Conservation (phyloP, 257 asterid species). For the Solanum paucissectum region DNA sequence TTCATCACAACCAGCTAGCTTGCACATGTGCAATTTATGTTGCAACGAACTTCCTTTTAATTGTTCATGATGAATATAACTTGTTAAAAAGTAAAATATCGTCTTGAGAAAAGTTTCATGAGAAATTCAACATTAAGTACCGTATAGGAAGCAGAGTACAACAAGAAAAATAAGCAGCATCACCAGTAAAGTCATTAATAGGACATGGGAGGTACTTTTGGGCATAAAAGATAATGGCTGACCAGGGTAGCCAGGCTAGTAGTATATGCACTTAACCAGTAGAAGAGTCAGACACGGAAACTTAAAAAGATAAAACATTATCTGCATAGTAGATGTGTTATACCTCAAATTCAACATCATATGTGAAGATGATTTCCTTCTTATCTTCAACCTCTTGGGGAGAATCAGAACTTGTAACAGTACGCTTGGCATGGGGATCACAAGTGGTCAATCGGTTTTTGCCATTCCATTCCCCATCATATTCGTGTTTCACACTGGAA, state of each 20-base stretch:
- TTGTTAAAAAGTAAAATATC: background rate
- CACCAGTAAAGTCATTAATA: background rate
- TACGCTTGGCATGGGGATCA: slow-evolving; percentile 75
- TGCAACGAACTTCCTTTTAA: background rate
- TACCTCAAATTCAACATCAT: slow-evolving; percentile 88
- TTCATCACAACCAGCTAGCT: slow-evolving; percentile 1
- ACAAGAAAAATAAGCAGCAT: background rate
- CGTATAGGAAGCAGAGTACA: background rate
- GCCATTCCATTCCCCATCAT: slow-evolving; percentile 63
- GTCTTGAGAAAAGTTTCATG: background rate
- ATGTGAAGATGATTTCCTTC: slow-evolving; percentile 69
- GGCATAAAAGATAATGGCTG: background rate
- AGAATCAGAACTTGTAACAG: slow-evolving; percentile 47
- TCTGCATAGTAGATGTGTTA: background rate
- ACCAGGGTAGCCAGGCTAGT: background rate
- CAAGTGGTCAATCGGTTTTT: slow-evolving; percentile 55
- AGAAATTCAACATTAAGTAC: background rate
- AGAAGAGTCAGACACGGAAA: background rate
- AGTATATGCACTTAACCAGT: background rate
- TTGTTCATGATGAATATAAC: background rate
- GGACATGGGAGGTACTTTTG: background rate
- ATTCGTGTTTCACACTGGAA: slow-evolving; percentile 71
- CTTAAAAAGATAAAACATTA: background rate
- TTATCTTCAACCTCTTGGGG: slow-evolving; percentile 85
- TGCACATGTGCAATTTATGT: background rate